These are phyloP conservation scores for Wickerhamomyces bisporus DNA, from an alignment of 805 yeast species.

Conservation along the genomic window DNA sequence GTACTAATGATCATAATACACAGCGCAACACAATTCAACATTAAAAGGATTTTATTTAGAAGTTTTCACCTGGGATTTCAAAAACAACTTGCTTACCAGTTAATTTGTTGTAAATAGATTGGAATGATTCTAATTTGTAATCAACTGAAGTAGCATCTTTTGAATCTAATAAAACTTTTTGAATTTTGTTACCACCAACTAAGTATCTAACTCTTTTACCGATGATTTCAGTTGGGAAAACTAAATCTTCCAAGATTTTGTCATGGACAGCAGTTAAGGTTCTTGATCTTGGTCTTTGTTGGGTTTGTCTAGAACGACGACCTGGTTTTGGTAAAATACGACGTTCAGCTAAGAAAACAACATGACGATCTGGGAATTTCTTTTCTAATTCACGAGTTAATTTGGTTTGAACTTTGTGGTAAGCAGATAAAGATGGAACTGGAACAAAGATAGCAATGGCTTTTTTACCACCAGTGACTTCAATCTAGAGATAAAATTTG, in stretches of 20 bases:
- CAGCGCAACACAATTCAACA: conserved; percentile 1
- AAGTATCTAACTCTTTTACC: conserved; percentile 99
- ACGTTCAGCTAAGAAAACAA: conserved; percentile 98
- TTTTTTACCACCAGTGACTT: conserved; percentile 97
- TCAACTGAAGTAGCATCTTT: conserved; percentile 96
- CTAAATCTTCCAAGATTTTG: conserved; percentile 97
- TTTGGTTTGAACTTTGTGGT: conserved; percentile 97
- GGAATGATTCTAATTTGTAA: conserved; percentile 99
- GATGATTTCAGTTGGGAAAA: conserved; percentile 98
- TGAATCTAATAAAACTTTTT: conserved; percentile 95
- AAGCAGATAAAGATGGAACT: conserved; percentile 84
- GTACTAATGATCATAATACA: not conserved
- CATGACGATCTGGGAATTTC: conserved; percentile 99
- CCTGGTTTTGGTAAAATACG: conserved; percentile 99
- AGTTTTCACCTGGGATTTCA: conserved; percentile 71
- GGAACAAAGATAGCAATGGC: conserved; percentile 98
- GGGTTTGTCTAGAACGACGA: conserved; percentile 87
- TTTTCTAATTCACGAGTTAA: conserved; percentile 99
- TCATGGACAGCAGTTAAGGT: conserved; percentile 98
- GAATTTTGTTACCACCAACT: conserved; percentile 98
- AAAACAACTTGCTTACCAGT: conserved; percentile 99
- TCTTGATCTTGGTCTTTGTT: conserved; percentile 99
- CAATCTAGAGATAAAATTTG: conserved; percentile 48
- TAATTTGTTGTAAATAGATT: conserved; percentile 95
- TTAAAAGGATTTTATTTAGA: conserved; percentile 35